Base-by-base conservation (phyloP, 805 yeast species). In the Yamadazyma phyllophila region DNA sequence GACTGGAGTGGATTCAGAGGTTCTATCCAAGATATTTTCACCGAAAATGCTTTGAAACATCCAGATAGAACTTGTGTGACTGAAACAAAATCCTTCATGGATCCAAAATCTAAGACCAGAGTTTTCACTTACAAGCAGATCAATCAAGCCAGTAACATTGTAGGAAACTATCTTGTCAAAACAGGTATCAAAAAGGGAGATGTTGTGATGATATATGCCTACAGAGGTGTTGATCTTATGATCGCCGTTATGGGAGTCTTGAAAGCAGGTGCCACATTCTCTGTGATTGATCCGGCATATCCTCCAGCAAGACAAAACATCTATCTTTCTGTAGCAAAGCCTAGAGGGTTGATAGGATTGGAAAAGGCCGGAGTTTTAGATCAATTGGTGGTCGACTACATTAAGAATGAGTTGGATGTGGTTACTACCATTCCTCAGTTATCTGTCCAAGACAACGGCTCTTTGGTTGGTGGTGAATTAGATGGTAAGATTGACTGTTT, bases 221-320 rank as follows among this genome's bases (percentile, higher is more conserved):
- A 92, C 60, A 82, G 99, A 67, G 97, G 97, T 57, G 99, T 94
- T 7, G 99, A 94, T 62, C 74, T 94, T 51, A 88, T 94, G 81
- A 88, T 95, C 36, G 95, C 98, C 5, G 97, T 94, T 13, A 84
- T 94, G 87, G 99, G 98, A 66, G 96, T 90, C 15, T 78, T 94
- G 63, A 94, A 94, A 70, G 98, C 99, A 1, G 99, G 99, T 56
- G 98, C 96, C 13, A 92, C 99, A 0, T 94, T 94, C 65, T 91
- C 97, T 8, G 99, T 94, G 16, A 95, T 94, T 53, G 99, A 94
- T 63, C 99, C 99, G 7, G 98, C 98, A 4, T 94, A 94, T 65
- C 99, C 99, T 36, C 97, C 99, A 13, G 96, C 96, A 8, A 82
- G 99, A 67, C 99, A 94, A 67, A 94, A 88, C 52, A 81, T 94